Conservation (phyloP, 176 grass and related monocot genomes). For the Rhynchospora pubera region DNA sequence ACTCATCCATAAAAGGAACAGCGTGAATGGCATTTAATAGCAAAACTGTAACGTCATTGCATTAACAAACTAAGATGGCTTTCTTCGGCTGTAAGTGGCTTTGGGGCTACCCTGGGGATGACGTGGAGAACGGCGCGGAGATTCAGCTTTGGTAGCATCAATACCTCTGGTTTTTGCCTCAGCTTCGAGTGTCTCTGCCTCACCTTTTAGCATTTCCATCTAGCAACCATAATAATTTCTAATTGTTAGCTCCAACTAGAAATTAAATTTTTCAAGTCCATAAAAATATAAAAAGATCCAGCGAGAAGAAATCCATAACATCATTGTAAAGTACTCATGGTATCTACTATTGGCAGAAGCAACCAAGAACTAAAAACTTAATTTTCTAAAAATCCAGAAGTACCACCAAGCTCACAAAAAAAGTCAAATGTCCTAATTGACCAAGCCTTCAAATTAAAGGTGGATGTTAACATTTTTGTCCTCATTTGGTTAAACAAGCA, state of each 20-base stretch:
- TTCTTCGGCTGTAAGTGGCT: constrained; percentile 9
- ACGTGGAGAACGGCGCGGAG: not conserved
- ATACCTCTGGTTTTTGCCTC: constrained; percentile 13
- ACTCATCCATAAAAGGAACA: not conserved
- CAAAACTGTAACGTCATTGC: not conserved
- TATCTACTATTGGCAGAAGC: not conserved
- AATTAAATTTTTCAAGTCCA: not conserved
- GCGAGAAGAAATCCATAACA: not conserved
- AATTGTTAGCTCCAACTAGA: not conserved
- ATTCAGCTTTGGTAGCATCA: not conserved
- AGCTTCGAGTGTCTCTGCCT: constrained; percentile 1
- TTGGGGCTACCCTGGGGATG: constrained; percentile 11
- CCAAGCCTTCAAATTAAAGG: not conserved
- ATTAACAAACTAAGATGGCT: not conserved
- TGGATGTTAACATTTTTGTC: not conserved
- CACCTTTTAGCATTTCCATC: constrained; percentile 21
- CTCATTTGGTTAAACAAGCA: not conserved
- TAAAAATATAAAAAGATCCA: not conserved
- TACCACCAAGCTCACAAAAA: not conserved
- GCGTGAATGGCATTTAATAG: not conserved
- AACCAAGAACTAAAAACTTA: too few species aligned
- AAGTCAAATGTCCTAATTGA: not conserved
- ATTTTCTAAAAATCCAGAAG: not conserved
- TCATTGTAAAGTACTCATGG: not conserved
- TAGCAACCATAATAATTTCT: not conserved